These are phyloP conservation scores for Macrophomina tecta DNA, from an alignment of 2,329 filamentous ascomycete species.

Conservation along the genomic window DNA sequence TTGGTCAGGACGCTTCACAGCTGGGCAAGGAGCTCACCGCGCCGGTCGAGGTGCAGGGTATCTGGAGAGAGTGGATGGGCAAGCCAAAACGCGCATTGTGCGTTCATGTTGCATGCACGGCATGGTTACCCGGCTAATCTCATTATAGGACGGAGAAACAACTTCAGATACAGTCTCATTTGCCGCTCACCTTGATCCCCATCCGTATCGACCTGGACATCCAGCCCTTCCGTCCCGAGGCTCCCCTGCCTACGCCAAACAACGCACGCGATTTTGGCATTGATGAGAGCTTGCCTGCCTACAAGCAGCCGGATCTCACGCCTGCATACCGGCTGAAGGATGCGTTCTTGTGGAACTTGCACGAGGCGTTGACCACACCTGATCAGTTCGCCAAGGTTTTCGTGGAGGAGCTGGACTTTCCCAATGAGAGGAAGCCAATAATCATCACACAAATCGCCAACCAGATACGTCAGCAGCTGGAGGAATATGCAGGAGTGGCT, in stretches of 20 bases:
- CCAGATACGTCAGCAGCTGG: constrained; percentile 92
- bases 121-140: neutral
- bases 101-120: constrained; percentile 39
- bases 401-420: constrained; percentile 91
- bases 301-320: constrained; percentile 78
- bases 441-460: constrained; percentile 84
- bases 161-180: constrained; percentile 68
- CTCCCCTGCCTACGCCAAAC: constrained; percentile 68
- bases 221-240: constrained; percentile 72
- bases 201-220: constrained; percentile 97
- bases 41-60: constrained; percentile 84
- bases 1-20: constrained; percentile 72
- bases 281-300: constrained; percentile 77
- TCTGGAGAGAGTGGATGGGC: constrained; percentile 96
- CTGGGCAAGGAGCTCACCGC: constrained; percentile 79
- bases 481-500: constrained; percentile 94
- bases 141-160: constrained; percentile 61
- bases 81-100: constrained; percentile 63
- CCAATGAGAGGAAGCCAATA: constrained; percentile 66
- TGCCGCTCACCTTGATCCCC: constrained; percentile 90
- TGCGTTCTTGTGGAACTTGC: constrained; percentile 96
- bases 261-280: constrained; percentile 63
- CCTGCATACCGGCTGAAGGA: constrained; percentile 89
- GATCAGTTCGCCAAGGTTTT: constrained; percentile 93
- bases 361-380: constrained; percentile 91